phyloP scores from a whole-genome alignment of 768 basidiomycete species.

The Russula compacta region DNA sequence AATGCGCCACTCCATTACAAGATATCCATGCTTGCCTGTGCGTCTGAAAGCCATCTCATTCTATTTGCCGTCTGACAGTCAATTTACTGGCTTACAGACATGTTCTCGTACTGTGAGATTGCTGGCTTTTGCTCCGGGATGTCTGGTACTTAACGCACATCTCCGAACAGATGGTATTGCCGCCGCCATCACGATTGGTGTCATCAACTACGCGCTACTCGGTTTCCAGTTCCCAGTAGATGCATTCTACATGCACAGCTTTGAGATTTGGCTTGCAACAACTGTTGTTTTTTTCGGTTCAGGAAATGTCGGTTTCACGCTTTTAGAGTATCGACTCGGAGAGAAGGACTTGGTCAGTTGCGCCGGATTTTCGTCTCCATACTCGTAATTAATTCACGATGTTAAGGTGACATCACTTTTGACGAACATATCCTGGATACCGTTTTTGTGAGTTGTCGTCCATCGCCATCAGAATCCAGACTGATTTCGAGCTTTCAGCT shows the following conservation, averaged over 20 bases:
- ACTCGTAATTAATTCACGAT: neutral
- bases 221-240: conserved; percentile 67
- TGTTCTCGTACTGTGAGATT: conserved; percentile 45
- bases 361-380: neutral
- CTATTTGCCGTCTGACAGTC: neutral
- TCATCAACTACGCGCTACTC: conserved; percentile 68
- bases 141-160: neutral
- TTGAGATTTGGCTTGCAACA: conserved; percentile 74
- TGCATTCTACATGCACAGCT: conserved; percentile 68
- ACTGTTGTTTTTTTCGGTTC: conserved; percentile 70
- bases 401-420: conserved; percentile 24
- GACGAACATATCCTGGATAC: conserved; percentile 31
- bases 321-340: conserved; percentile 67
- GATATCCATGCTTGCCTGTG: conserved; percentile 45
- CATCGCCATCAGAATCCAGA: neutral
- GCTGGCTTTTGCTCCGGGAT: neutral
- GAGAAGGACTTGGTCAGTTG: conserved; percentile 25
- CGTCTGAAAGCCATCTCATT: conserved; percentile 14
- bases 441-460: conserved; percentile 31
- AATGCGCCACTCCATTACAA: conserved; percentile 44
- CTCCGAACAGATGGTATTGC: conserved; percentile 43
- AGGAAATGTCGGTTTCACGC: conserved; percentile 61
- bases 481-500: conserved; percentile 31
- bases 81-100: conserved; percentile 26
- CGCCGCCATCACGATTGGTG: conserved; percentile 51